phyloP scores from a whole-genome alignment of 192 early-diverging fungal species.

The Coemansia sp. region DNA sequence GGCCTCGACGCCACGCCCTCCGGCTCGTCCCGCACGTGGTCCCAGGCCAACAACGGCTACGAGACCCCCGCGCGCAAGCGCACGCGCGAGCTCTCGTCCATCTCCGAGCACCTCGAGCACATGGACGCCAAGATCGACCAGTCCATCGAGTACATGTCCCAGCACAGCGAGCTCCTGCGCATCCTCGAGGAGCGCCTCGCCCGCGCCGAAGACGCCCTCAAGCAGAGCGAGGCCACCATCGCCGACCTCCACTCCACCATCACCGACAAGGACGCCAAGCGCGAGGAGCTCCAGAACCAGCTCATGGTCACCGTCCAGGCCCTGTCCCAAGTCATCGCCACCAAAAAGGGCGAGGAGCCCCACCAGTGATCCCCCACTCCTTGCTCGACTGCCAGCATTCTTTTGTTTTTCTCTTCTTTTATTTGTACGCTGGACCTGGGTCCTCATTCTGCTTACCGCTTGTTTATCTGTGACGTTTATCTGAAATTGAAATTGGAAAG shows the following conservation, averaged over 20 bases:
- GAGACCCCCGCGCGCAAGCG: constrained; percentile 54
- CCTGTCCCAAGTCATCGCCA: constrained; percentile 45
- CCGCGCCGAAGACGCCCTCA: constrained; percentile 47
- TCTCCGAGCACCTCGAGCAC: constrained; percentile 43
- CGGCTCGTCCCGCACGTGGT: constrained; percentile 37
- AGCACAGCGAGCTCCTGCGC: constrained; percentile 47
- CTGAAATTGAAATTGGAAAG: too few relatives aligned
- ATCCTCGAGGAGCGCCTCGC: constrained; percentile 42
- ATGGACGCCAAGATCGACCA: constrained; percentile 51
- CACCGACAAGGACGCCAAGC: constrained; percentile 48
- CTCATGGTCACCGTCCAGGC: constrained; percentile 53
- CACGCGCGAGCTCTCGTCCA: constrained; percentile 32
- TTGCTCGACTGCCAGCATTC: not conserved
- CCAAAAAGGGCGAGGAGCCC: constrained; percentile 45
- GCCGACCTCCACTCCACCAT: constrained; percentile 41
- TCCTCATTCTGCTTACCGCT: too few relatives aligned
- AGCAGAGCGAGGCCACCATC: constrained; percentile 40
- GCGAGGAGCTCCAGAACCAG: constrained; percentile 52
- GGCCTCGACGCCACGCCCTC: constrained; percentile 23
- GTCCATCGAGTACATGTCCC: constrained; percentile 37
- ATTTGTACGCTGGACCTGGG: not conserved
- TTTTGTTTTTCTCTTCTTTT: not conserved
- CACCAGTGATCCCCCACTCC: not conserved
- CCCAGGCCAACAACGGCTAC: constrained; percentile 54
- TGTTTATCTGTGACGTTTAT: too few relatives aligned